phyloP scores from a whole-genome alignment of 805 yeast genomes.

The Kodamaea lidongshanica region DNA sequence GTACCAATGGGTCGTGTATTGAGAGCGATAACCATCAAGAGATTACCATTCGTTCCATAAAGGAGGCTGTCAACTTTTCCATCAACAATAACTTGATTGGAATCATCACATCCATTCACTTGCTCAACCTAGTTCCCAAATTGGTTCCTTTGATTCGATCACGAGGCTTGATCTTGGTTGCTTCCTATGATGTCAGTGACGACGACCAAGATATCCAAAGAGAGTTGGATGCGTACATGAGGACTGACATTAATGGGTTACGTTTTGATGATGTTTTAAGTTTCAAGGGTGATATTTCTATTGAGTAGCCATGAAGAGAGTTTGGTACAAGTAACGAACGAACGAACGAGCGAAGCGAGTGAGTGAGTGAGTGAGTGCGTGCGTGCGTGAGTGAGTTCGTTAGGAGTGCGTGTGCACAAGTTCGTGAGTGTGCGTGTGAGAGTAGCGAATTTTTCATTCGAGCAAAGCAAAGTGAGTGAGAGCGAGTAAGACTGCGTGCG shows the following conservation, averaged over 20 bases:
- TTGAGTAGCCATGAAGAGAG: too few species aligned
- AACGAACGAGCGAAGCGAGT: too few species aligned
- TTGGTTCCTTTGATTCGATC: slow-evolving; percentile 69
- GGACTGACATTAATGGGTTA: slow-evolving; percentile 58
- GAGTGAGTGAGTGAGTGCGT: too few species aligned
- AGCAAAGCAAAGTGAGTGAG: too few species aligned
- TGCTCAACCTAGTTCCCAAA: slow-evolving; percentile 69
- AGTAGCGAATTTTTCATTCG: too few species aligned
- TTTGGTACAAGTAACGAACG: too few species aligned
- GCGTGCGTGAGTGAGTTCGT: too few species aligned
- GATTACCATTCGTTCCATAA: slow-evolving; percentile 56
- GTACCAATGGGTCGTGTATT: slow-evolving; percentile 37
- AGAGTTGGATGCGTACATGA: slow-evolving; percentile 32
- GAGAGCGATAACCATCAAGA: slow-evolving; percentile 33
- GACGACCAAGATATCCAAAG: slow-evolving; percentile 21
- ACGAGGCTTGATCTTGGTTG: slow-evolving; percentile 80
- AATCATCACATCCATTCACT: slow-evolving; percentile 63
- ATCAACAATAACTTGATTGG: slow-evolving; percentile 81
- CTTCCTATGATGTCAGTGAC: slow-evolving; percentile 39
- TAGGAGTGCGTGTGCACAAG: too few species aligned
- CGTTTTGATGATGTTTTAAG: slow-evolving; percentile 57
- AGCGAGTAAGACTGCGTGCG: too few species aligned
- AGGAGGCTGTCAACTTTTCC: slow-evolving; percentile 78
- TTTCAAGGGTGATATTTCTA: slow-evolving; percentile 50
- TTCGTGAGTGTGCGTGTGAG: too few species aligned